These are phyloP conservation scores for Ophiostoma piceae DNA, from an alignment of 2,329 filamentous ascomycete genomes.

Conservation along the genomic window DNA sequence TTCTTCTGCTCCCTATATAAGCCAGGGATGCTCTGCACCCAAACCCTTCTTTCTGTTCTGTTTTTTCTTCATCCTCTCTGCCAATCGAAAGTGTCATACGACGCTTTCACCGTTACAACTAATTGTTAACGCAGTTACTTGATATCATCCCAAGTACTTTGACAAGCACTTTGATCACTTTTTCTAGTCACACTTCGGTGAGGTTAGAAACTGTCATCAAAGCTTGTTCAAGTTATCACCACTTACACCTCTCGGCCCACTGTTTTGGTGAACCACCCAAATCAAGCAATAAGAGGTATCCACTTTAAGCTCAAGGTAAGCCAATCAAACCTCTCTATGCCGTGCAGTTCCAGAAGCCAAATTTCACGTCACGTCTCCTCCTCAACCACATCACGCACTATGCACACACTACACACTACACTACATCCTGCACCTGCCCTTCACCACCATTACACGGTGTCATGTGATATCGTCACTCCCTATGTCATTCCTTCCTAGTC, in stretches of 20 bases:
- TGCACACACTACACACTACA: background rate
- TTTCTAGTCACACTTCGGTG: too few relatives aligned
- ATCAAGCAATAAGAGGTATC: background rate
- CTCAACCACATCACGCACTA: background rate
- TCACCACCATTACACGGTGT: background rate
- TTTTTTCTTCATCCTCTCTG: too few relatives aligned
- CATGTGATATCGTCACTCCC: background rate
- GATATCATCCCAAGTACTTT: too few relatives aligned
- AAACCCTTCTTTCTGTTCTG: too few relatives aligned
- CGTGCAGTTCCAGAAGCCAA: background rate
- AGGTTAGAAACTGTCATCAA: too few relatives aligned
- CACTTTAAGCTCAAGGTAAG: background rate
- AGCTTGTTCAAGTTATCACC: too few relatives aligned
- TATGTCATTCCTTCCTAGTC: background rate
- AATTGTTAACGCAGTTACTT: too few relatives aligned
- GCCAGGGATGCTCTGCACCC: too few relatives aligned
- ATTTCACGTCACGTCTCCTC: conserved; percentile 3
- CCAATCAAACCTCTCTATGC: background rate
- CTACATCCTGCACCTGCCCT: background rate
- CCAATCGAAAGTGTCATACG: too few relatives aligned
- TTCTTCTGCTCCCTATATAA: too few relatives aligned
- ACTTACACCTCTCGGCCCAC: background rate
- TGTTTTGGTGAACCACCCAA: background rate
- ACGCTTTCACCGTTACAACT: too few relatives aligned
- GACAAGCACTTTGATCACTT: too few relatives aligned